phyloP scores from a whole-genome alignment of 2,329 filamentous ascomycete genomes.

The Orbilia blumenaviensis region DNA sequence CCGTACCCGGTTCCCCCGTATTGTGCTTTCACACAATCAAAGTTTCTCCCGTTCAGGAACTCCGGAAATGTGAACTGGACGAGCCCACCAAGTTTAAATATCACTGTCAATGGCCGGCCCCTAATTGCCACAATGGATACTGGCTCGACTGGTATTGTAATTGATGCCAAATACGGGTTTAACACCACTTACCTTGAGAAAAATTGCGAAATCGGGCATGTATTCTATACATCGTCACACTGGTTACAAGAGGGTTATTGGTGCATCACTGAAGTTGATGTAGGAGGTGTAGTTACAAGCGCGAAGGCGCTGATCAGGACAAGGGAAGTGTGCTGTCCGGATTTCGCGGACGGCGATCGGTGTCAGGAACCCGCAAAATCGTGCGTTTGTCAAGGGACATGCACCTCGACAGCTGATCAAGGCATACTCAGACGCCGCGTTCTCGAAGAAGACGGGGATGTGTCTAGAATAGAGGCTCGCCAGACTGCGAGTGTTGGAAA shows the following conservation, averaged over 20 bases:
- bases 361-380: conserved; percentile 1
- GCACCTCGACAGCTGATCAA: neutral
- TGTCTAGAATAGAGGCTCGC: neutral
- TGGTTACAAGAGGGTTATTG: conserved; percentile 43
- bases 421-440: neutral
- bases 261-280: conserved; percentile 22
- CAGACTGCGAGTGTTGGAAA: neutral
- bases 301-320: conserved; percentile 30
- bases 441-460: neutral
- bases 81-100: conserved; percentile 7
- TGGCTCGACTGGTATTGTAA: conserved; percentile 36
- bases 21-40: conserved; percentile 14
- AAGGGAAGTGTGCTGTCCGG: conserved; percentile 24
- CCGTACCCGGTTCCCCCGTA: conserved; percentile 19
- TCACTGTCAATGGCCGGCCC: conserved; percentile 11
- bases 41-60: conserved; percentile 36
- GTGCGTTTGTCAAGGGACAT: conserved; percentile 26
- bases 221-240: conserved; percentile 44
- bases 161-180: conserved; percentile 30
- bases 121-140: conserved; percentile 29
- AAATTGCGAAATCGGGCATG: conserved; percentile 15
- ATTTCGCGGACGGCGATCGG: neutral
- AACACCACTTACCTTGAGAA: conserved; percentile 9
- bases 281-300: conserved; percentile 11
- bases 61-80: conserved; percentile 26